Evolutionary conservation across 1,284 basidiomycete species (phyloP), one percentile per base, ranked within the genome.

Genomic region (Ganoderma multipileum): DNA sequence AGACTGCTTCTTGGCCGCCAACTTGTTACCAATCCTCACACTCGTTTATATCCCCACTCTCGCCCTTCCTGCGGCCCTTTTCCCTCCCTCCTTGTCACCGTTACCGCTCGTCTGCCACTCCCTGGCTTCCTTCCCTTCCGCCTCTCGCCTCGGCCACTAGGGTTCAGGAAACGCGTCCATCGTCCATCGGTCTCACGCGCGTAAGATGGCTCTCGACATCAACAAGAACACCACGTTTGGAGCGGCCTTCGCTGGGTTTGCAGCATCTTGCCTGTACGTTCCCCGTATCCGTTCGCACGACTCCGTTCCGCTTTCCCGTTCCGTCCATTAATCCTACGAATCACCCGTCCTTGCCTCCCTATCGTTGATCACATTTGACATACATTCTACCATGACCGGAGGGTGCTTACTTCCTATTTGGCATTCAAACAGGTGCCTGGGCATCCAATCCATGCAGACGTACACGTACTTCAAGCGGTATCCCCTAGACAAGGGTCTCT

Each of bases 191-290:
- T 59, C 44, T 2, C 44, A 52, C 39, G n/a, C 55, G 54, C 26
- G 61, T 42, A 64, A 36, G 47, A 70, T 68, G 61, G 58, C 71
- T 64, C 38, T 59, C 54, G 33, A 62, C 57, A 70, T 87, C 62
- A 82, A 73, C 72, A 76, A 71, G 66, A 72, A 86, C 76, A 82
- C 83, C 72, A 91, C 89, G 0, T 82, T 91, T 11, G 89, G 89
- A 60, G 89, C 90, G 23, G 79, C 84, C 61, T 82, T 86, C 70
- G 77, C 89, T 67, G 89, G 90, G 61, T 89, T 89, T 76, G 82
- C 82, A n/a, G 75, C 83, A 23, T 87, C 89, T 66, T 68, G 68
- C 72, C 76, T 85, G 83, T 81, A 79, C 23, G 65, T 73, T 47
- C 42, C 47, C 42, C 20, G 23, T 26, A 4, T 42, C 30, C 39